Conservation (phyloP, 352 stramenopile species). For the Globisporangium polare region DNA sequence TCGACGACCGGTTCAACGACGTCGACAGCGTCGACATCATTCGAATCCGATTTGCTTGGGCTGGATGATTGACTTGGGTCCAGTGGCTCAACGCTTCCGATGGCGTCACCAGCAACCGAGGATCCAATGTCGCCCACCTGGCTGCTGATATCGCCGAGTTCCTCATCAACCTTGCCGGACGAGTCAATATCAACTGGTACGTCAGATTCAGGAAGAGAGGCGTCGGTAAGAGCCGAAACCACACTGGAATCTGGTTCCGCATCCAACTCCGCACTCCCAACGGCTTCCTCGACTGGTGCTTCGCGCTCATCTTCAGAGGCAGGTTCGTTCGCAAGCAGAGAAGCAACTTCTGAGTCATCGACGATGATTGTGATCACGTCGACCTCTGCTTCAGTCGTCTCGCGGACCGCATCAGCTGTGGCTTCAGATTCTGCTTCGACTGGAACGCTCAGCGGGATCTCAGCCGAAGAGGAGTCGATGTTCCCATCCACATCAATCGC, state of each 20-base stretch:
- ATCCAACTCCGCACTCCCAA: neutral
- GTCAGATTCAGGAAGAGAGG: neutral
- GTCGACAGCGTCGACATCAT: neutral
- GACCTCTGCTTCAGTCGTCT: neutral
- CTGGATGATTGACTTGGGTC: neutral
- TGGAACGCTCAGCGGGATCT: neutral
- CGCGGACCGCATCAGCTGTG: neutral
- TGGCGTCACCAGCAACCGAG: neutral
- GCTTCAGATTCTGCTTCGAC: neutral
- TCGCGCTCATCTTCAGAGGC: neutral
- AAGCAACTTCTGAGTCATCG: neutral
- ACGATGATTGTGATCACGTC: neutral
- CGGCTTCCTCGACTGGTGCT: neutral
- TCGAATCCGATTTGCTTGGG: neutral
- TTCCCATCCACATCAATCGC: slow-evolving; percentile 3
- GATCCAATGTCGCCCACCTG: neutral
- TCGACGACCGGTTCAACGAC: neutral
- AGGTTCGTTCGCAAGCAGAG: neutral
- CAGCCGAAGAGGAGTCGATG: neutral
- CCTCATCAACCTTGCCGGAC: neutral
- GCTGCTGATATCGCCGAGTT: neutral
- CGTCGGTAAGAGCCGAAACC: neutral
- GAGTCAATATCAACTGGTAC: neutral
- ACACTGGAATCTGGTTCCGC: neutral
- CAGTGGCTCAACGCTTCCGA: slow-evolving; percentile 2